Conservation (phyloP, 2,329 filamentous ascomycete species). For the Diatrype stigma region DNA sequence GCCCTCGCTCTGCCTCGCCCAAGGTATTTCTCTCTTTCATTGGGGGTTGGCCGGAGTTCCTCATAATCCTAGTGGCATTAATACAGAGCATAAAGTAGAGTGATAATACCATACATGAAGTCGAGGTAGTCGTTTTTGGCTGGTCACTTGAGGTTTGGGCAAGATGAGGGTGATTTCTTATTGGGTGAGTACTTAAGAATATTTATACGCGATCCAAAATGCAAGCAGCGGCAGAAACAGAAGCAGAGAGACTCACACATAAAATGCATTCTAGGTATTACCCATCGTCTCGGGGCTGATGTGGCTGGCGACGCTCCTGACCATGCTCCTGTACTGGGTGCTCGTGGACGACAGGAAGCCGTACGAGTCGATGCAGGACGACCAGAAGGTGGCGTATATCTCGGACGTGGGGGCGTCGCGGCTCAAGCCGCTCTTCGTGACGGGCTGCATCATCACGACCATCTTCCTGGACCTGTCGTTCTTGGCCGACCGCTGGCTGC, state of each 20-base stretch:
- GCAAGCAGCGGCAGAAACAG: no score
- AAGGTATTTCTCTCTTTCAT: no score
- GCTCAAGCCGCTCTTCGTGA: constrained; percentile 75
- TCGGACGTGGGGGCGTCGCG: constrained; percentile 58
- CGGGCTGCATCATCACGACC: constrained; percentile 66
- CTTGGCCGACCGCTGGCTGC: constrained; percentile 75
- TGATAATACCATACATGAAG: no score
- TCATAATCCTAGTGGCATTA: no score
- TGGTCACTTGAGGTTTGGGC: no score
- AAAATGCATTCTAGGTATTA: constrained; percentile 50
- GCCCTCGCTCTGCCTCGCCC: no score
- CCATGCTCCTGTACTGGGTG: constrained; percentile 68
- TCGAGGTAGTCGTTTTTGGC: no score
- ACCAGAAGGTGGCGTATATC: constrained; percentile 66
- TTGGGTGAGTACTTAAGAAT: background rate
- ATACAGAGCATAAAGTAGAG: no score
- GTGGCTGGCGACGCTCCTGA: constrained; percentile 66
- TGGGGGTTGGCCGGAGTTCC: no score
- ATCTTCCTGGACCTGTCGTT: constrained; percentile 80
- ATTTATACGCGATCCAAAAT: background rate
- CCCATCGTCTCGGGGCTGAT: constrained; percentile 63
- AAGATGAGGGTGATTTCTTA: no score
- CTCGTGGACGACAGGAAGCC: constrained; percentile 47
- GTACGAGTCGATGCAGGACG: constrained; percentile 56
- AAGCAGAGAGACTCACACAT: background rate